phyloP scores from a whole-genome alignment of 768 basidiomycete species.

The Termitomyces sp. region DNA sequence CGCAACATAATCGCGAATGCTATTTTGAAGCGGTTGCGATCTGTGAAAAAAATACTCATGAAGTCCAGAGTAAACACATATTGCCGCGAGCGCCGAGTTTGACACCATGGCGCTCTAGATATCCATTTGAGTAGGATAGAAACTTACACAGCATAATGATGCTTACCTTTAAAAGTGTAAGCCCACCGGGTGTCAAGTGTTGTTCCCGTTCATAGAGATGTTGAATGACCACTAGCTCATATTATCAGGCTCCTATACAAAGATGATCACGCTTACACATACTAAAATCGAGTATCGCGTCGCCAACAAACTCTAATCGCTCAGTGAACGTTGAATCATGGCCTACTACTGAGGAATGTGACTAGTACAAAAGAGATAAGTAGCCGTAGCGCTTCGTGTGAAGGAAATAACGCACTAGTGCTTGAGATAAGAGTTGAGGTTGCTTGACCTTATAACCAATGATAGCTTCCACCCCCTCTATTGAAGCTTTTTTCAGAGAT shows the following conservation, averaged over 20 bases:
- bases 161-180: slow-evolving; percentile 74
- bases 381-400: neutral
- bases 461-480: slow-evolving; percentile 58
- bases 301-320: slow-evolving; percentile 81
- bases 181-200: slow-evolving; percentile 66
- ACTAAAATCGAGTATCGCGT: slow-evolving; percentile 85
- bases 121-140: neutral
- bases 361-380: slow-evolving; percentile 38
- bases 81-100: slow-evolving; percentile 70
- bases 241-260: slow-evolving; percentile 10
- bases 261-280: slow-evolving; percentile 24
- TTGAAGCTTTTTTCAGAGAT: slow-evolving; percentile 43
- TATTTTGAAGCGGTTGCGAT: slow-evolving; percentile 45
- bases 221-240: slow-evolving; percentile 60
- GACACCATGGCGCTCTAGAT: slow-evolving; percentile 81
- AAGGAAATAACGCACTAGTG: slow-evolving; percentile 51
- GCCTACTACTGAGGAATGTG: slow-evolving; percentile 60
- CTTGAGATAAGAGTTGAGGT: slow-evolving; percentile 66
- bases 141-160: neutral
- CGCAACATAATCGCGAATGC: slow-evolving; percentile 52
- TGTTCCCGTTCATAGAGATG: slow-evolving; percentile 66
- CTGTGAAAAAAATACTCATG: slow-evolving; percentile 59
- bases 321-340: slow-evolving; percentile 62
- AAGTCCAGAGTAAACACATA: slow-evolving; percentile 70
- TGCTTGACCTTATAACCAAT: slow-evolving; percentile 60